These are phyloP conservation scores for Sungouiozyma ichnusensis DNA, from an alignment of 805 yeast genomes.

Conservation along the genomic window DNA sequence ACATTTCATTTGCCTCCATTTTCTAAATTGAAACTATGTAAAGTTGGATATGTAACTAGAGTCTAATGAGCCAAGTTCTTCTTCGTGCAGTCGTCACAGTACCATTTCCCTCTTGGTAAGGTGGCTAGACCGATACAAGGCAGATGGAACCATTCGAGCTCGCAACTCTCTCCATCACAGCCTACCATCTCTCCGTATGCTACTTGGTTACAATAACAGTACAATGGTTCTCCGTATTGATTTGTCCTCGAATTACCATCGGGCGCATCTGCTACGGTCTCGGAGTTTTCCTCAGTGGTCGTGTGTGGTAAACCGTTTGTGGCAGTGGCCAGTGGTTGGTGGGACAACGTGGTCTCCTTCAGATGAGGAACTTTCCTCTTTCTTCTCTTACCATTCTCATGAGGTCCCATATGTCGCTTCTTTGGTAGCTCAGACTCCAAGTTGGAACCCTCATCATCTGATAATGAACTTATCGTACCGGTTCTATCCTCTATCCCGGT, in stretches of 20 bases:
- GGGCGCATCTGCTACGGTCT: no score
- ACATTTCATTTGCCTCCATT: constrained; percentile 84
- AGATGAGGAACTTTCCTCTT: constrained; percentile 1
- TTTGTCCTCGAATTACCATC: constrained; percentile 18
- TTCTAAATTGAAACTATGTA: constrained; percentile 51
- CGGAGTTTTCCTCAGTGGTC: no score
- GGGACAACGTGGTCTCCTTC: constrained; percentile 3
- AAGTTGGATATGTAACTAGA: neutral
- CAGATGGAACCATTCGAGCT: constrained; percentile 90
- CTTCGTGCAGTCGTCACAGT: constrained; percentile 53
- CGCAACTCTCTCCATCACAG: constrained; percentile 90
- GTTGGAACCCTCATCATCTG: neutral
- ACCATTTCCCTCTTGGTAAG: constrained; percentile 82
- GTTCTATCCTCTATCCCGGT: constrained; percentile 8
- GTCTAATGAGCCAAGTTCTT: constrained; percentile 1
- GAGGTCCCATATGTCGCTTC: constrained; percentile 14
- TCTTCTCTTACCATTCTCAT: neutral
- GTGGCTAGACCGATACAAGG: constrained; percentile 84
- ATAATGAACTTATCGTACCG: constrained; percentile 6
- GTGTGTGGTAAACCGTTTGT: neutral
- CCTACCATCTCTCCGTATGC: constrained; percentile 99
- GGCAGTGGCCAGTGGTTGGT: constrained; percentile 6
- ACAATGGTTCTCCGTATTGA: constrained; percentile 60
- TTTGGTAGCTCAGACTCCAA: constrained; percentile 6
- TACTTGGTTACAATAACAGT: constrained; percentile 93